These are phyloP conservation scores for Coemansia sp. DNA, from an alignment of 192 early-diverging fungal species.

Conservation along the genomic window DNA sequence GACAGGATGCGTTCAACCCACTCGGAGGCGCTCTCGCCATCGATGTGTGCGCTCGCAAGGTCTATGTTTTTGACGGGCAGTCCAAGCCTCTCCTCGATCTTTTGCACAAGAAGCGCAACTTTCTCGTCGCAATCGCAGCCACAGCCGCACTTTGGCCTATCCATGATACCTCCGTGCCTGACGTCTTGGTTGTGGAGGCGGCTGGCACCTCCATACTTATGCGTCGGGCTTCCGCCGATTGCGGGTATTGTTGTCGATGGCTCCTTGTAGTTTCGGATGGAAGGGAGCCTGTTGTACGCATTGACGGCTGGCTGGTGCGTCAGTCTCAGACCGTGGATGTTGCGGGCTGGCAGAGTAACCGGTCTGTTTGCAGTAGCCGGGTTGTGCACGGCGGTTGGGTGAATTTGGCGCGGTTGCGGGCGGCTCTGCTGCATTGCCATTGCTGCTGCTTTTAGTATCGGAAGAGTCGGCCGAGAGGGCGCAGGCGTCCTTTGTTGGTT, in stretches of 20 bases:
- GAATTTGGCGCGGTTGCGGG: neutral
- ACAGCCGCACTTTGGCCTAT: conserved; percentile 42
- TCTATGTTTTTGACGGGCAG: conserved; percentile 1
- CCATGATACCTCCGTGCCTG: neutral
- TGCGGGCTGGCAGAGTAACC: neutral
- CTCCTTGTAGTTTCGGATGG: conserved; percentile 2
- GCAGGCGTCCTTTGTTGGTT: neutral
- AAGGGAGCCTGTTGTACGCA: neutral
- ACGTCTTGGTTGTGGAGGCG: neutral
- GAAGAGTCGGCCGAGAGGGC: neutral
- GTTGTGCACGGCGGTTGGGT: neutral
- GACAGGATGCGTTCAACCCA: conserved; percentile 37
- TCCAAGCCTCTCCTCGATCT: conserved; percentile 46
- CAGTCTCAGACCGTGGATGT: conserved; percentile 4
- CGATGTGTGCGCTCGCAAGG: neutral
- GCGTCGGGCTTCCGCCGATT: neutral
- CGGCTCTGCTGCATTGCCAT: conserved; percentile 2
- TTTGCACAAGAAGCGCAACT: conserved; percentile 42
- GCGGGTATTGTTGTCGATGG: neutral
- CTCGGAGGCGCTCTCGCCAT: conserved; percentile 17
- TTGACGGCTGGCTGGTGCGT: neutral
- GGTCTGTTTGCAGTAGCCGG: neutral
- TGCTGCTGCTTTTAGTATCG: neutral
- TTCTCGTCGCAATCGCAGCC: conserved; percentile 51
- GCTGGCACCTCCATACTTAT: neutral